A percentile compares a stretch with the other conserved stretches of the same genome.
Conservation (phyloP, 31 red algal species). For the Bonnemaisonia californica region DNA sequence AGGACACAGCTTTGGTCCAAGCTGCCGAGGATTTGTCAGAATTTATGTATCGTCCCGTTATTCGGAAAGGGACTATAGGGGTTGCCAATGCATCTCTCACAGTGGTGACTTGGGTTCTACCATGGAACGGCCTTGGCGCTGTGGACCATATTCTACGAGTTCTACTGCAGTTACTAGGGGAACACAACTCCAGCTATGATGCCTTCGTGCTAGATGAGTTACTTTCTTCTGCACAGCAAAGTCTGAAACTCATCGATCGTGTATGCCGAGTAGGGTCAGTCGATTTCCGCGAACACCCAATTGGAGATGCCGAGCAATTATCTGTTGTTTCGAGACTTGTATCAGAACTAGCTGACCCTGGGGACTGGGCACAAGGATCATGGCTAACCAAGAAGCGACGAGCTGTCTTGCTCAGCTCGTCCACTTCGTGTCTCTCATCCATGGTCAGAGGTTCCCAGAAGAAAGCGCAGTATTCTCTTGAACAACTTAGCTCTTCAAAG, state of each 20-base stretch:
- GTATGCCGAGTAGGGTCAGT: slow-evolving; percentile 41
- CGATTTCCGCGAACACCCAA: slow-evolving; percentile 11
- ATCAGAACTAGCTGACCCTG: slow-evolving; percentile 51
- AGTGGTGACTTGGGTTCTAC: slow-evolving; percentile 60
- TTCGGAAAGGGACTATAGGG: slow-evolving; percentile 48
- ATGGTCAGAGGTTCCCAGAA: slow-evolving; percentile 32
- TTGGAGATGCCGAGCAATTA: slow-evolving; percentile 4
- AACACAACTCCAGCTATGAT: slow-evolving; percentile 55
- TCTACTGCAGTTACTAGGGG: slow-evolving; percentile 36
- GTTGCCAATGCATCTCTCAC: slow-evolving; percentile 29
- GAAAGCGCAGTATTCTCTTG: slow-evolving; percentile 47
- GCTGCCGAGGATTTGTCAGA: slow-evolving; percentile 35
- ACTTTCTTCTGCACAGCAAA: slow-evolving; percentile 26
- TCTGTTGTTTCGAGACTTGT: slow-evolving; percentile 41
- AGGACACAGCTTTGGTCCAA: slow-evolving; percentile 50
- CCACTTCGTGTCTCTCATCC: slow-evolving; percentile 49
- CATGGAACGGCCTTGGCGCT: slow-evolving; percentile 59
- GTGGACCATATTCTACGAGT: slow-evolving; percentile 51
- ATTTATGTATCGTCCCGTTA: slow-evolving; percentile 28
- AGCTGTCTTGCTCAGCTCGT: slow-evolving; percentile 50
- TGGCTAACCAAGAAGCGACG: slow-evolving; percentile 54
- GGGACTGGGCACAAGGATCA: slow-evolving; percentile 43
- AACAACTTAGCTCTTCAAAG: slow-evolving; percentile 43
- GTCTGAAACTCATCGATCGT: slow-evolving; percentile 53
- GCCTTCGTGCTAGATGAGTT: slow-evolving; percentile 47